Percentiles rank a stretch among this genome's conserved stretches.
Conservation (phyloP, 1,284 basidiomycete species). For the Boletus smithii region DNA sequence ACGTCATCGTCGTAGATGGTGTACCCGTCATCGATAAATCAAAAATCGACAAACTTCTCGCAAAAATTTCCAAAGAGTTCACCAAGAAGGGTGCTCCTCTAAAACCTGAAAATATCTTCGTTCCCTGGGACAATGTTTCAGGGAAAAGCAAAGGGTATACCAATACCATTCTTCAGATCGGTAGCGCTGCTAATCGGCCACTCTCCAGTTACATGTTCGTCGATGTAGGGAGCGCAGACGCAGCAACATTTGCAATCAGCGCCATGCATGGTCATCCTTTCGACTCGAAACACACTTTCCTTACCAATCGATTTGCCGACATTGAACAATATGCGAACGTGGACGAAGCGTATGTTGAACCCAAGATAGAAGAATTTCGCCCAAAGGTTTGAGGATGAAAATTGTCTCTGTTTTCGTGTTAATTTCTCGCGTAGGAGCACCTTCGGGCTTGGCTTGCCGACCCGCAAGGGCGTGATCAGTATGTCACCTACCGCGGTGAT, state of each 20-base stretch:
- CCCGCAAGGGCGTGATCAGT: slow-evolving; percentile 90
- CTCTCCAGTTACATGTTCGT: slow-evolving; percentile 79
- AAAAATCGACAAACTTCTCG: slow-evolving; percentile 74
- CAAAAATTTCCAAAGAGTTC: slow-evolving; percentile 82
- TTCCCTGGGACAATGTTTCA: slow-evolving; percentile 80
- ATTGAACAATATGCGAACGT: slow-evolving; percentile 83
- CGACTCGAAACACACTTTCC: slow-evolving; percentile 90
- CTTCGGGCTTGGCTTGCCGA: slow-evolving; percentile 94
- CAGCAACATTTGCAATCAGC: slow-evolving; percentile 79
- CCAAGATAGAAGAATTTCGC: slow-evolving; percentile 75
- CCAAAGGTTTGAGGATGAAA: slow-evolving; percentile 57
- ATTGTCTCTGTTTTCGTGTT: not conserved
- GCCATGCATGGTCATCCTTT: slow-evolving; percentile 87
- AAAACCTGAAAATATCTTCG: slow-evolving; percentile 71
- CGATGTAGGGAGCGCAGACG: slow-evolving; percentile 79
- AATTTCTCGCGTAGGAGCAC: slow-evolving; percentile 68
- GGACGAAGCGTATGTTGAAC: slow-evolving; percentile 83
- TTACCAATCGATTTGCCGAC: slow-evolving; percentile 89
- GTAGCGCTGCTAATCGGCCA: slow-evolving; percentile 1
- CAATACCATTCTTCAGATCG: slow-evolving; percentile 2
- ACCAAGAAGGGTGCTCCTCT: slow-evolving; percentile 74
- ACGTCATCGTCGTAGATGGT: slow-evolving; percentile 83
- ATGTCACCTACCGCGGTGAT: slow-evolving; percentile 90
- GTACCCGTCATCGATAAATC: slow-evolving; percentile 82
- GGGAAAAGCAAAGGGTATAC: slow-evolving; percentile 86